phyloP scores from a whole-genome alignment of 495 filamentous ascomycete genomes.

The Penicillium canariense region DNA sequence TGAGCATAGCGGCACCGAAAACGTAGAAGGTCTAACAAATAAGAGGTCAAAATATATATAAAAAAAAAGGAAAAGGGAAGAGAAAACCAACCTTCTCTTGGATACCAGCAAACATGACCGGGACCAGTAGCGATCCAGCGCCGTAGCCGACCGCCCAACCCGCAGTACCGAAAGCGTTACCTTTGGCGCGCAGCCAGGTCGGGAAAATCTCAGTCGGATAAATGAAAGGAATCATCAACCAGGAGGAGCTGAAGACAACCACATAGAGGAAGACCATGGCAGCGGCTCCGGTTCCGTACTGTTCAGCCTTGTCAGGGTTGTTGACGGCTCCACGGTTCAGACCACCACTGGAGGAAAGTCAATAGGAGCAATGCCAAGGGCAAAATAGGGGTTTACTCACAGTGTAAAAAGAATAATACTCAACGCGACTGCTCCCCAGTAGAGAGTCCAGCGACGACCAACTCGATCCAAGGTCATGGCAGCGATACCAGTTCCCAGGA shows the following conservation, averaged over 20 bases:
- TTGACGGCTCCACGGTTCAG: constrained; percentile 36
- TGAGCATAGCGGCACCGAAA: constrained; percentile 62
- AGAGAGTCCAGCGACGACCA: constrained; percentile 58
- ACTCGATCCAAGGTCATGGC: constrained; percentile 58
- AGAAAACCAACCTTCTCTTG: constrained; percentile 32
- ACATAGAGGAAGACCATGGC: constrained; percentile 57
- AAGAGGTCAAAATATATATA: constrained; percentile 1
- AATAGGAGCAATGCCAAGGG: constrained; percentile 3
- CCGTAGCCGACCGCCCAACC: constrained; percentile 47
- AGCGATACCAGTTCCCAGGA: constrained; percentile 47
- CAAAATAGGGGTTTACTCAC: constrained; percentile 9
- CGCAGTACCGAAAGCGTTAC: constrained; percentile 63
- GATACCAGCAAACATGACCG: constrained; percentile 43
- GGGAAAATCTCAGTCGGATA: constrained; percentile 68
- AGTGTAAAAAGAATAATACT: constrained; percentile 13
- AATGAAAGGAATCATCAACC: constrained; percentile 60
- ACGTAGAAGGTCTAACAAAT: constrained; percentile 26
- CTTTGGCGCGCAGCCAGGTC: constrained; percentile 57
- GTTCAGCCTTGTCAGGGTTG: constrained; percentile 25
- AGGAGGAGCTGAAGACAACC: constrained; percentile 43
- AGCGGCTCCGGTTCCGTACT: constrained; percentile 47
- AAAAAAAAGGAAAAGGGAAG: neutral
- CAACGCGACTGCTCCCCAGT: constrained; percentile 49
- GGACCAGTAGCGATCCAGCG: constrained; percentile 19
- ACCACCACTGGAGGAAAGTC: constrained; percentile 30